These are phyloP conservation scores for Mycena amicta DNA, from an alignment of 768 basidiomycete genomes.

Conservation along the genomic window DNA sequence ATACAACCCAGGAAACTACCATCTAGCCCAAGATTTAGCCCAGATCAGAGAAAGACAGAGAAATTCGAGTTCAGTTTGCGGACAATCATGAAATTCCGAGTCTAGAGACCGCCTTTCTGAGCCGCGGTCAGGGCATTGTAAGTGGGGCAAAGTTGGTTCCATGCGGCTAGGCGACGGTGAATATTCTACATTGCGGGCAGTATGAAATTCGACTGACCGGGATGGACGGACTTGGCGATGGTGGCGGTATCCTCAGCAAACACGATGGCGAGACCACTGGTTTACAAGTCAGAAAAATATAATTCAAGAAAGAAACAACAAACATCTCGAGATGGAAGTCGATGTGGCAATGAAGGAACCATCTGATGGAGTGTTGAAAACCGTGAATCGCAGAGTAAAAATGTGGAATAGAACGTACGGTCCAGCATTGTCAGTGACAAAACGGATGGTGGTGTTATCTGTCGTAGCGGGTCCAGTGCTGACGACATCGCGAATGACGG, in stretches of 20 bases:
- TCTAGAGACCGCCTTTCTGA: background rate
- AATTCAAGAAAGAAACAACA: slow-evolving; percentile 15
- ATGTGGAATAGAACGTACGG: slow-evolving; percentile 40
- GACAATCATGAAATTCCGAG: no score
- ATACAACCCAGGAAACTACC: no score
- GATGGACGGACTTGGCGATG: slow-evolving; percentile 5
- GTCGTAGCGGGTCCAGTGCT: slow-evolving; percentile 28
- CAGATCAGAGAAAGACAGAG: no score
- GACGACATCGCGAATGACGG: slow-evolving; percentile 57
- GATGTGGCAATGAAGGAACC: slow-evolving; percentile 33
- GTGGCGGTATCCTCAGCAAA: slow-evolving; percentile 17
- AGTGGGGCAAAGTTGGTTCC: slow-evolving; percentile 3
- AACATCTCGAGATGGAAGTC: slow-evolving; percentile 41
- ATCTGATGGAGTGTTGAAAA: background rate
- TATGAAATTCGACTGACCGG: slow-evolving; percentile 4
- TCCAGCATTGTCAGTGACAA: slow-evolving; percentile 38
- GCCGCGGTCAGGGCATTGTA: background rate
- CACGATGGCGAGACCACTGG: slow-evolving; percentile 24
- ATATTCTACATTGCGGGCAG: background rate
- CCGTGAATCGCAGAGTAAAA: slow-evolving; percentile 2
- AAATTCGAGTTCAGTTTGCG: no score
- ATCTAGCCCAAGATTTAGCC: no score
- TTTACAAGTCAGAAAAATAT: slow-evolving; percentile 15
- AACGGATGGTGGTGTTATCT: slow-evolving; percentile 41
- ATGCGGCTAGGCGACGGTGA: background rate